A percentile compares a stretch with the other conserved stretches of the same genome.
These are phyloP conservation scores for Hypoxylon sp. DNA, from an alignment of 2,329 filamentous ascomycete species.

Conservation along the genomic window DNA sequence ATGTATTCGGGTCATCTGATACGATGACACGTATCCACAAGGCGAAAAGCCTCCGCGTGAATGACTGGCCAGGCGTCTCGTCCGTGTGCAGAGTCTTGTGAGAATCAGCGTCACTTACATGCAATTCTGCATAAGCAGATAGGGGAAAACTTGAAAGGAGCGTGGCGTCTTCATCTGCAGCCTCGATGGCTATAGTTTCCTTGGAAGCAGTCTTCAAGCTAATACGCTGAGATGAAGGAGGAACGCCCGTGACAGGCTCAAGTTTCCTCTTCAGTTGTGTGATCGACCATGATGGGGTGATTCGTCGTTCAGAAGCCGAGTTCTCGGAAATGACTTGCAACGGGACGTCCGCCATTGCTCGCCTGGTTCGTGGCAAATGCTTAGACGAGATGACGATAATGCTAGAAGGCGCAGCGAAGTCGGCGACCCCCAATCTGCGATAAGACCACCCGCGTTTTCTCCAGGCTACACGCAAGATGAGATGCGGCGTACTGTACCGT, in stretches of 20 bases:
- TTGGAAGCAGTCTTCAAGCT: constrained; percentile 74
- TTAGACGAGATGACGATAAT: constrained; percentile 33
- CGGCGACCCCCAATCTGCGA: constrained; percentile 24
- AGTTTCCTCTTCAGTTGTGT: constrained; percentile 86
- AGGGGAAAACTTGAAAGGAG: constrained; percentile 75
- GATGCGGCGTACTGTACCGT: constrained; percentile 17
- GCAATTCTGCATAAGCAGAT: constrained; percentile 81
- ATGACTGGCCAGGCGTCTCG: constrained; percentile 14
- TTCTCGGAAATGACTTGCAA: constrained; percentile 81
- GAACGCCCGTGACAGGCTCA: constrained; percentile 92
- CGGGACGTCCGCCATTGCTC: constrained; percentile 77
- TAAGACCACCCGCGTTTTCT: constrained; percentile 6
- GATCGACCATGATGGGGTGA: constrained; percentile 93
- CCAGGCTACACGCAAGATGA: constrained; percentile 14
- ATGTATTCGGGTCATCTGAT: constrained; percentile 11
- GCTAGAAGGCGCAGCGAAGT: constrained; percentile 31
- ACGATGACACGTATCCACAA: constrained; percentile 32
- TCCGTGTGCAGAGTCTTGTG: constrained; percentile 14
- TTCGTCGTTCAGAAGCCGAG: constrained; percentile 86
- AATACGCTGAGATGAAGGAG: constrained; percentile 82
- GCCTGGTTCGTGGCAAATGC: constrained; percentile 33
- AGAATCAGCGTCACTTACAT: constrained; percentile 69
- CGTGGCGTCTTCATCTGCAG: constrained; percentile 78
- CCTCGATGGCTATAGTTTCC: constrained; percentile 74
- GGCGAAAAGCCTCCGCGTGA: constrained; percentile 8